Evolutionary conservation across 192 early-diverging fungal genomes (phyloP).

Genomic region (Coemansia sp.): DNA sequence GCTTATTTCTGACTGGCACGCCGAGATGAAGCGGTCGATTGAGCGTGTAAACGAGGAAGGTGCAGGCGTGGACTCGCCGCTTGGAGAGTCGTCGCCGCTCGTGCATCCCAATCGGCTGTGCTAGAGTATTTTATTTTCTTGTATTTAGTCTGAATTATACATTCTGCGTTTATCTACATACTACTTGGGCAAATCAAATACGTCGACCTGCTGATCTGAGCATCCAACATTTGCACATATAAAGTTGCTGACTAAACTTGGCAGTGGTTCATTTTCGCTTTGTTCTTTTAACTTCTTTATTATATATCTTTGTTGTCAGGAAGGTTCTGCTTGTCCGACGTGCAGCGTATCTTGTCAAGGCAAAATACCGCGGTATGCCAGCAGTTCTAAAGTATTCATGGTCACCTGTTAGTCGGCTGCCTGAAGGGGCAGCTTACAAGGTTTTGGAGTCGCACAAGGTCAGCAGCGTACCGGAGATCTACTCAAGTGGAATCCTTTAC

Average conservation of each 20-base stretch:
- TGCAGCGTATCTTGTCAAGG: not conserved
- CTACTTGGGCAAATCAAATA: too few species aligned
- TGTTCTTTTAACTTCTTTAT: too few species aligned
- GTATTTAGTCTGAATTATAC: not conserved
- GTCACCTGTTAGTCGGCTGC: not conserved
- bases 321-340: not conserved
- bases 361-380: not conserved
- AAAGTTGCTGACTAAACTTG: too few species aligned
- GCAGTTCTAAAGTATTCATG: constrained; percentile 10
- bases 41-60: constrained; percentile 20
- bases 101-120: constrained; percentile 14
- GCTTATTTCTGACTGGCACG: constrained; percentile 37
- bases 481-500: constrained; percentile 7
- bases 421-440: constrained; percentile 18
- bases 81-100: constrained; percentile 25
- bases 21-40: constrained; percentile 29
- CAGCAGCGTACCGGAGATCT: not conserved
- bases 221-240: too few species aligned
- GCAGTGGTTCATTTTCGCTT: too few species aligned
- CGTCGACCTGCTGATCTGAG: too few species aligned
- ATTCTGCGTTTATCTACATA: not conserved
- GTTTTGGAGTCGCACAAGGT: not conserved
- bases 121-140: not conserved
- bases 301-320: not conserved
- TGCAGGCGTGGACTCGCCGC: constrained; percentile 20